Conservation (phyloP, 2,329 filamentous ascomycete species). For the Monilinia fructicola region DNA sequence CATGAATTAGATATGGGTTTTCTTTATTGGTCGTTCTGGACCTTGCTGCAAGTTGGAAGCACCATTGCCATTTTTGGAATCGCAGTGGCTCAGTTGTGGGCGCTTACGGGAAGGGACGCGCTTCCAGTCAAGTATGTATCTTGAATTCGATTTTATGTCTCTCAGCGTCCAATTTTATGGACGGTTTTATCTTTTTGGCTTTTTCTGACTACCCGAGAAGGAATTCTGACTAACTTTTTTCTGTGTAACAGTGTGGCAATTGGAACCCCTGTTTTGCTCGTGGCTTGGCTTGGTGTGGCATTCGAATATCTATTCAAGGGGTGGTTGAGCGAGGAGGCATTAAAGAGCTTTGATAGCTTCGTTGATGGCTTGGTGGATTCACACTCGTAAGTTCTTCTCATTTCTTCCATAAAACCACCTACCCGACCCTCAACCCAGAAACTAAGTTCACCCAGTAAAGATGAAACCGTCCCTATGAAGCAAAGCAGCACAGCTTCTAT, state of each 20-base stretch:
- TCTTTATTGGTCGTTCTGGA: constrained; percentile 61
- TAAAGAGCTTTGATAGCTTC: not conserved
- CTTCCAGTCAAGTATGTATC: constrained; percentile 58
- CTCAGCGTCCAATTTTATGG: constrained; percentile 53
- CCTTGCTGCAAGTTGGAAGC: constrained; percentile 57
- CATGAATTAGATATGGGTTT: constrained; percentile 58
- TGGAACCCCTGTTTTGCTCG: constrained; percentile 58
- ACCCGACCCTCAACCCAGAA: not conserved
- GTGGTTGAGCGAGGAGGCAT: not conserved
- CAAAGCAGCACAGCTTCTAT: not conserved
- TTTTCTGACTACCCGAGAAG: not conserved
- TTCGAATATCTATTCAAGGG: not conserved
- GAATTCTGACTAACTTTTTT: not conserved
- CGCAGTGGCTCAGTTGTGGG: constrained; percentile 44
- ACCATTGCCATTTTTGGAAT: constrained; percentile 57
- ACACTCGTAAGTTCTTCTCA: not conserved
- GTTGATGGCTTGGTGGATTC: not conserved
- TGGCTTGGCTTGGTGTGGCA: constrained; percentile 38
- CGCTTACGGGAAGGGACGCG: constrained; percentile 14
- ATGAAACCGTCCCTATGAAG: too few relatives aligned
- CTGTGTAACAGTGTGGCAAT: constrained; percentile 49
- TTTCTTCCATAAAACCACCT: not conserved
- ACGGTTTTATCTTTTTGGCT: not conserved
- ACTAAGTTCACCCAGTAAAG: not conserved
- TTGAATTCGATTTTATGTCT: constrained; percentile 48